A percentile compares a stretch with the other conserved stretches of the same genome.
Evolutionary conservation across 345 rosid genomes (phyloP).

Genomic region (Acer campestre): DNA sequence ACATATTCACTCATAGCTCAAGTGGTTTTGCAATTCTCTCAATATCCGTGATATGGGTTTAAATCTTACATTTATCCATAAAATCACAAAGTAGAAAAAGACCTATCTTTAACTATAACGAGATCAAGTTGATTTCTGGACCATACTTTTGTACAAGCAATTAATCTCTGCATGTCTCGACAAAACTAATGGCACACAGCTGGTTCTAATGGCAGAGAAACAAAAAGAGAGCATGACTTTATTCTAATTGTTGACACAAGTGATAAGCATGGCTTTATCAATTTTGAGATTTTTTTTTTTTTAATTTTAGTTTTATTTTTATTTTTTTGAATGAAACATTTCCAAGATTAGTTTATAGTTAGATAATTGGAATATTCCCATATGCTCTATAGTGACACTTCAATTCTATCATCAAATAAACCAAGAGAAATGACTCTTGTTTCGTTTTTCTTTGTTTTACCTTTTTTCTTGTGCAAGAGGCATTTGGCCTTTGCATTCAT

Average conservation of each 20-base stretch:
- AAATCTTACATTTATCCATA: too few relatives aligned
- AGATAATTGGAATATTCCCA: conserved; percentile 33
- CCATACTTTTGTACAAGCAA: too few relatives aligned
- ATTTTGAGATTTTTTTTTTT: not conserved
- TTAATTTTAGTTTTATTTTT: too few relatives aligned
- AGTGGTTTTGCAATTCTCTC: too few relatives aligned
- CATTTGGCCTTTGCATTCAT: conserved; percentile 33
- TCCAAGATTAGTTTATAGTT: not conserved
- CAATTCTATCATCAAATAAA: not conserved
- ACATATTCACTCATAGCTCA: too few relatives aligned
- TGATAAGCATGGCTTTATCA: conserved; percentile 1
- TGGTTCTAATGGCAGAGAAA: not conserved
- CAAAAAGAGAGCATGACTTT: not conserved
- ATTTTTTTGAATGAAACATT: too few relatives aligned
- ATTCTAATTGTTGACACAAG: not conserved
- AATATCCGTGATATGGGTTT: too few relatives aligned
- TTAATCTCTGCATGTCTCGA: too few relatives aligned
- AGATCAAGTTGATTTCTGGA: too few relatives aligned
- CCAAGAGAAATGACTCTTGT: conserved; percentile 22
- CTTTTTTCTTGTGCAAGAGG: conserved; percentile 17
- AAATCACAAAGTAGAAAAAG: too few relatives aligned
- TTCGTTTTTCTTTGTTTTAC: not conserved
- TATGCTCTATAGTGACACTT: not conserved
- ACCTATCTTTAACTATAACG: too few relatives aligned
- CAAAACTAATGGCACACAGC: too few relatives aligned